A percentile compares a stretch with the other conserved stretches of the same genome.
Evolutionary conservation across 495 filamentous ascomycete species (phyloP).

Genomic region (Penicillium canescens): DNA sequence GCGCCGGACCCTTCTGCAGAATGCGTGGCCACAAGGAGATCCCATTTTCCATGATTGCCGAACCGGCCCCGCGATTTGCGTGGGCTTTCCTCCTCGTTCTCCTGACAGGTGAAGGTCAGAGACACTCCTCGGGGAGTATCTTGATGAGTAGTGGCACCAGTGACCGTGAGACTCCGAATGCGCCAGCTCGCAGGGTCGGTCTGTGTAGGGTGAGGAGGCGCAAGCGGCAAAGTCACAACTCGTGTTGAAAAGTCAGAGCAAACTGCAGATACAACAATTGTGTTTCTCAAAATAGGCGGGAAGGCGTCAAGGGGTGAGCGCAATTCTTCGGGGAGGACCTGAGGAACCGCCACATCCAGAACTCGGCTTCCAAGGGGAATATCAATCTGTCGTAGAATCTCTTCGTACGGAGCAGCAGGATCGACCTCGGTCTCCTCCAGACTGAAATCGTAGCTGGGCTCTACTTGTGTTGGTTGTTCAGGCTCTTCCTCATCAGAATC

Average conservation of each 20-base stretch:
- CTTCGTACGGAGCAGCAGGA: slow-evolving; percentile 51
- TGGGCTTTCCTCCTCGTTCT: slow-evolving; percentile 29
- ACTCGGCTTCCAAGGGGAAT: slow-evolving; percentile 65
- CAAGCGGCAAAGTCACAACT: slow-evolving; percentile 70
- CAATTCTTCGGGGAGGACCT: slow-evolving; percentile 46
- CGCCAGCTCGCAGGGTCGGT: slow-evolving; percentile 51
- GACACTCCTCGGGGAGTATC: slow-evolving; percentile 65
- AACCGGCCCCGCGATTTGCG: slow-evolving; percentile 29
- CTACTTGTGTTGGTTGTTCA: slow-evolving; percentile 37
- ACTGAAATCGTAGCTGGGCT: slow-evolving; percentile 52
- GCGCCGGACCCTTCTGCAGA: slow-evolving; percentile 68
- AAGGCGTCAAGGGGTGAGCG: slow-evolving; percentile 55
- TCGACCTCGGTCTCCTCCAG: slow-evolving; percentile 61
- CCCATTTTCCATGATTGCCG: slow-evolving; percentile 40
- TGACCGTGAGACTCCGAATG: slow-evolving; percentile 58
- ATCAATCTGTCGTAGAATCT: slow-evolving; percentile 65
- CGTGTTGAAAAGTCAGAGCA: slow-evolving; percentile 70
- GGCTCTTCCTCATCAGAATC: slow-evolving; percentile 76
- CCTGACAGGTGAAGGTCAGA: slow-evolving; percentile 61
- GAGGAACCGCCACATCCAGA: slow-evolving; percentile 59
- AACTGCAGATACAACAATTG: slow-evolving; percentile 68
- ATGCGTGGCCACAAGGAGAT: slow-evolving; percentile 59
- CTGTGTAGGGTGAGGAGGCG: slow-evolving; percentile 63
- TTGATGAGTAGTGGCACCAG: slow-evolving; percentile 51
- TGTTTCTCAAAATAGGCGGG: slow-evolving; percentile 58